Evolutionary conservation across 805 yeast genomes (phyloP).

Genomic region (Ogataea chonburiensis): DNA sequence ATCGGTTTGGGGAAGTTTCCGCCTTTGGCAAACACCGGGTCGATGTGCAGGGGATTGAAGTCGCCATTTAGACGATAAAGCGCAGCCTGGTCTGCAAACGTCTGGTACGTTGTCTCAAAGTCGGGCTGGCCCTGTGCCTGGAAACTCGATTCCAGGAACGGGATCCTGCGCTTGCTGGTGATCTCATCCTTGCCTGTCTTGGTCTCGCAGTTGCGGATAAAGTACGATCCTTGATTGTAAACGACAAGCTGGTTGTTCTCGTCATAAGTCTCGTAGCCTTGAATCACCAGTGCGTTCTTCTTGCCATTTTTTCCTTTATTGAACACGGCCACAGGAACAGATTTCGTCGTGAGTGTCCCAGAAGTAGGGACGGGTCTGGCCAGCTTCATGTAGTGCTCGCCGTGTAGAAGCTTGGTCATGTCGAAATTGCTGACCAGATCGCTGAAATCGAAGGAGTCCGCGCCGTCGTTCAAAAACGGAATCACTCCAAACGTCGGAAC

Average conservation of each 20-base stretch:
- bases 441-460: constrained; percentile 56
- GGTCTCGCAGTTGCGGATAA: constrained; percentile 73
- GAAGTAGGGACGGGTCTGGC: constrained; percentile 75
- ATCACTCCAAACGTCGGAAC: constrained; percentile 89
- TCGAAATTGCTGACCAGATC: constrained; percentile 75
- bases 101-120: constrained; percentile 55
- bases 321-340: constrained; percentile 66
- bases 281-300: constrained; percentile 76
- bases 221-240: constrained; percentile 80
- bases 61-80: constrained; percentile 91
- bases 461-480: constrained; percentile 69
- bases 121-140: constrained; percentile 60
- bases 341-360: constrained; percentile 60
- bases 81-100: constrained; percentile 76
- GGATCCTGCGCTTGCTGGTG: constrained; percentile 44
- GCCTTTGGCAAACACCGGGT: constrained; percentile 83
- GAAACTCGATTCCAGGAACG: constrained; percentile 64
- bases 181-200: constrained; percentile 48
- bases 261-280: constrained; percentile 70
- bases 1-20: constrained; percentile 86
- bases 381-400: constrained; percentile 87
- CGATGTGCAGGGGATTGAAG: constrained; percentile 92
- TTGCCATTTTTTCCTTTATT: constrained; percentile 60
- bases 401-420: constrained; percentile 87
- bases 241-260: constrained; percentile 68